Evolutionary conservation across 495 filamentous ascomycete species (phyloP), one percentile per base, ranked within the genome.

Genomic region (Penicillium ochrochloron): DNA sequence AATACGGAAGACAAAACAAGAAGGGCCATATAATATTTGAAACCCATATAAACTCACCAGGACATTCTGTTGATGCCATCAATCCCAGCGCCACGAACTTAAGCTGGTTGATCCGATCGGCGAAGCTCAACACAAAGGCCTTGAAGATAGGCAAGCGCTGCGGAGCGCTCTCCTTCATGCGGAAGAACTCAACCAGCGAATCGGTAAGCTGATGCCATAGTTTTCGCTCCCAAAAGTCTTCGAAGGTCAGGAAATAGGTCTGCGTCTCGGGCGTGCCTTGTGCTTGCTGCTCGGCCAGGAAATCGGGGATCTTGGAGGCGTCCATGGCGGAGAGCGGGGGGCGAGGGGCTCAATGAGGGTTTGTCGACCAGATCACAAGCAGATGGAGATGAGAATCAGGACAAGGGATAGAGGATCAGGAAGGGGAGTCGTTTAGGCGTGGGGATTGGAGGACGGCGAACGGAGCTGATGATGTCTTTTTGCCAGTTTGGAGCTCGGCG

Each of bases 191-290:
- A 64, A 98, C 83, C 59, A 98, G 83, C 35, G 87, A 78, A 70
- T 95, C 90, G 37, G 95, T 99, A 55, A 99, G 93, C 78, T 99
- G 93, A 79, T 99, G 96, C 95, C 95, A 99, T 80, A 99, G 86
- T 81, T 96, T 96, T 64, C 95, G 90, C 82, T 99, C 95, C 96
- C 95, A 98, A 77, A 86, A 91, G 75, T 97, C 93, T 85, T 99
- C 95, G 66, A 98, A 97, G 64, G 89, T 89, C 67, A 98, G 86
- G 80, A 97, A 93, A 70, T 89, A 85, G 70, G 88, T 84, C 77
- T 97, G 94, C 57, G 95, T 85, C 72, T 96, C 90, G 61, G 91
- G 90, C 60, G 94, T 92, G 72, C 93, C 90, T 75, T 84, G 78
- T 70, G 90, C 87, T 75, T 94, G 91, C 83, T 95, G 92, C 61